These are phyloP conservation scores for Aspergillus vadensis DNA, from an alignment of 2,329 filamentous ascomycete species.

Conservation along the genomic window DNA sequence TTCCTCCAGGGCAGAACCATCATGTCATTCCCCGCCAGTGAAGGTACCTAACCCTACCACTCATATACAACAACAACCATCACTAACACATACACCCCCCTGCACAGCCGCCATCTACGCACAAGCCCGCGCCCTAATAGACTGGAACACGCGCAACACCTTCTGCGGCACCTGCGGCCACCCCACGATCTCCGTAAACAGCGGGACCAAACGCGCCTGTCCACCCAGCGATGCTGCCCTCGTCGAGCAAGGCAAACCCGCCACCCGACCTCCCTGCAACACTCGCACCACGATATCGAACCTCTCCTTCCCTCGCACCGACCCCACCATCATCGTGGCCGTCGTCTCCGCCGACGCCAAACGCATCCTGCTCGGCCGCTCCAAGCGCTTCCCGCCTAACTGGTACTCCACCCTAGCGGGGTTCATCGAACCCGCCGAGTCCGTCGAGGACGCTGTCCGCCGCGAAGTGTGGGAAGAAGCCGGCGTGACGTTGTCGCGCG, in stretches of 20 bases:
- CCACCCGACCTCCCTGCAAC: slow-evolving; percentile 67
- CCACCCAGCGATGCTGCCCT: slow-evolving; percentile 47
- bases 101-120: slow-evolving; percentile 80
- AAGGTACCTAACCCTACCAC: slow-evolving; percentile 50
- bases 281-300: slow-evolving; percentile 87
- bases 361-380: slow-evolving; percentile 78
- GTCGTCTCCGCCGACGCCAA: slow-evolving; percentile 79
- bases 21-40: slow-evolving; percentile 61
- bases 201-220: slow-evolving; percentile 48
- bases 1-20: slow-evolving; percentile 69
- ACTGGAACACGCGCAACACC: slow-evolving; percentile 92
- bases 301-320: slow-evolving; percentile 85
- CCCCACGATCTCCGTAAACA: slow-evolving; percentile 63
- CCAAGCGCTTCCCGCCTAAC: slow-evolving; percentile 76
- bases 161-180: slow-evolving; percentile 90
- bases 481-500: slow-evolving; percentile 73
- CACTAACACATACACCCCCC: neutral
- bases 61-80: neutral
- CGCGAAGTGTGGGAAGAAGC: slow-evolving; percentile 86
- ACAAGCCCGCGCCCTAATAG: slow-evolving; percentile 81
- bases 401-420: slow-evolving; percentile 91
- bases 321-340: slow-evolving; percentile 93
- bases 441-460: slow-evolving; percentile 79
- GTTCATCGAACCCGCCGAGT: slow-evolving; percentile 83
- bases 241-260: slow-evolving; percentile 30